Base-by-base conservation (phyloP, 768 basidiomycete species). In the Auriscalpium orientale region DNA sequence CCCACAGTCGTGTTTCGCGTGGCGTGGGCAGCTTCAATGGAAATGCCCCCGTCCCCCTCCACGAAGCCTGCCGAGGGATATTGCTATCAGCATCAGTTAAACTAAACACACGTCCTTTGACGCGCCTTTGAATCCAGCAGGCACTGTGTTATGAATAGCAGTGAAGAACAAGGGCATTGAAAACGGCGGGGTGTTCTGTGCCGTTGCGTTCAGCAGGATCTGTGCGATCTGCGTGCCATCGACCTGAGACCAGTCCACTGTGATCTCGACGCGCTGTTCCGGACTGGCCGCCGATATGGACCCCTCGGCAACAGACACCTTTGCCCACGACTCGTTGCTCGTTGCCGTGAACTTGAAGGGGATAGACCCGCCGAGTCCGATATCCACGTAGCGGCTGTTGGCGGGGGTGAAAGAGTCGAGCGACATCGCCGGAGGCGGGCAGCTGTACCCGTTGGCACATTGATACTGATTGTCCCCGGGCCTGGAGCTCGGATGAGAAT, bases 401-500 rank as follows among this genome's bases (percentile, higher is more conserved):
- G 78, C 73, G 2, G 82, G 75, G 9, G 78, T 74, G 68, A 79
- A 88, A 47, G 80, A 74, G 58, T 85, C 81, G 34, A 89, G 68
- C 3, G 72, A 70, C 22, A 86, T 57, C 0, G 77, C 72, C 3
- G 83, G 79, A 16, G 72, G 68, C 0, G 73, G 73, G 62, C 80
- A 82, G 64, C 67, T 74, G 71, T 79, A 81, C 11, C 64, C 65
- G 47, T 62, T 58, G 3, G 72, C 71, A 62, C 85, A 88, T 56
- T 87, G 77, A 67, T 77, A 75, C 38, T 69, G 70, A 62, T 85
- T 83, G 68, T 86, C 85, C 38, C 85, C 85, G 0, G 85, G 85
- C 82, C 82, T 83, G 28, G 46, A 8, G 45, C 18, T 33, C 52
- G 38, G 22, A 50, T 38, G 16, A 9, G 9, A 33, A 21, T 12